Conservation (phyloP, 305 asterid genomes). For the Solanum chacoense region DNA sequence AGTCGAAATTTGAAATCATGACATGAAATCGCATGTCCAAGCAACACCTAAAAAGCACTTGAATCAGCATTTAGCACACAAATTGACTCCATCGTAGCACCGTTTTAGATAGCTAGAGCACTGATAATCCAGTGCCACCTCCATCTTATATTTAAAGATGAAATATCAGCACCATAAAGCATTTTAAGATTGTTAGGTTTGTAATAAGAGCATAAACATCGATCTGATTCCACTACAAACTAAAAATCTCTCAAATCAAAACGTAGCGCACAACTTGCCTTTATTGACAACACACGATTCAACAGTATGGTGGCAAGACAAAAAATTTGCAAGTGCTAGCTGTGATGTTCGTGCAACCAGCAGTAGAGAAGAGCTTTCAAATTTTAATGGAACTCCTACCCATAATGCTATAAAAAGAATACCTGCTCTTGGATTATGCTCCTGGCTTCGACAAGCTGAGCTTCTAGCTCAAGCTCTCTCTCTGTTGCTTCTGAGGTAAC, state of each 20-base stretch:
- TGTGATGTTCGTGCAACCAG: background rate
- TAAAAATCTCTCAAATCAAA: background rate
- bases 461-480: constrained; percentile 99
- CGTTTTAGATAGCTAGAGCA: background rate
- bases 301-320: background rate
- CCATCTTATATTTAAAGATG: background rate
- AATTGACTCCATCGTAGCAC: background rate
- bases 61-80: background rate
- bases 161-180: background rate
- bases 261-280: background rate
- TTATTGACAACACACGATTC: background rate
- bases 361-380: background rate
- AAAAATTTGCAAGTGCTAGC: background rate
- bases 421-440: constrained; percentile 99
- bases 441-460: constrained; percentile 98
- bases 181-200: background rate
- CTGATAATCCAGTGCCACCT: background rate
- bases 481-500: constrained; percentile 84
- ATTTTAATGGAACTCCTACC: background rate
- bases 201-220: background rate
- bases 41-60: background rate
- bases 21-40: background rate
- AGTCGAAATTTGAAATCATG: background rate
- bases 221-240: background rate
- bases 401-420: constrained; percentile 1